These are phyloP conservation scores for Keqinozyma sinolaborantium DNA, from an alignment of 1,139 yeast species.

Conservation along the genomic window DNA sequence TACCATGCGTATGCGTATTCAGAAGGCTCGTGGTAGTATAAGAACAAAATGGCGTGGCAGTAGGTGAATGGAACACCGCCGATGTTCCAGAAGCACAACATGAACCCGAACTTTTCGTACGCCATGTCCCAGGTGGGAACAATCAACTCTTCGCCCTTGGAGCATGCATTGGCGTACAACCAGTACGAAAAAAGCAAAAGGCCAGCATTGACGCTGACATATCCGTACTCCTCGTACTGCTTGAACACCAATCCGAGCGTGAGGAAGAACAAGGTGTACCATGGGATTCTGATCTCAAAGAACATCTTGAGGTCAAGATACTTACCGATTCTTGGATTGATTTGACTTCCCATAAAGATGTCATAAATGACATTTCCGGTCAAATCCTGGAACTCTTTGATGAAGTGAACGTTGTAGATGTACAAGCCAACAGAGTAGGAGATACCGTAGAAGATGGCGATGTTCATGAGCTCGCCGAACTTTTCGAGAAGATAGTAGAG, in stretches of 20 bases:
- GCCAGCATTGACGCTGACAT: constrained; percentile 70
- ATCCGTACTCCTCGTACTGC: constrained; percentile 81
- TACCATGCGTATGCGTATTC: constrained; percentile 71
- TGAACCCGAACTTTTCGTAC: constrained; percentile 96
- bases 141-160: constrained; percentile 95
- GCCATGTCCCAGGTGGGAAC: constrained; percentile 99
- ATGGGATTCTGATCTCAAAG: constrained; percentile 94
- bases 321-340: constrained; percentile 92
- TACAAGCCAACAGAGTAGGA: constrained; percentile 60
- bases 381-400: constrained; percentile 81
- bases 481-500: constrained; percentile 71
- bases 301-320: constrained; percentile 89
- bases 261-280: constrained; percentile 86
- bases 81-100: constrained; percentile 97
- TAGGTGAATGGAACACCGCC: constrained; percentile 99
- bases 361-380: constrained; percentile 90
- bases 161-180: constrained; percentile 94
- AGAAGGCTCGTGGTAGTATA: constrained; percentile 76
- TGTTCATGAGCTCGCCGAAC: constrained; percentile 90
- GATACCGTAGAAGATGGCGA: constrained; percentile 79
- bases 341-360: constrained; percentile 94
- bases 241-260: constrained; percentile 70
- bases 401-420: constrained; percentile 57
- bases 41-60: constrained; percentile 85
- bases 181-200: constrained; percentile 82